These are phyloP conservation scores for Straminergon stramineum DNA, from an alignment of 225 moss, liverwort and hornwort species.

Conservation along the genomic window DNA sequence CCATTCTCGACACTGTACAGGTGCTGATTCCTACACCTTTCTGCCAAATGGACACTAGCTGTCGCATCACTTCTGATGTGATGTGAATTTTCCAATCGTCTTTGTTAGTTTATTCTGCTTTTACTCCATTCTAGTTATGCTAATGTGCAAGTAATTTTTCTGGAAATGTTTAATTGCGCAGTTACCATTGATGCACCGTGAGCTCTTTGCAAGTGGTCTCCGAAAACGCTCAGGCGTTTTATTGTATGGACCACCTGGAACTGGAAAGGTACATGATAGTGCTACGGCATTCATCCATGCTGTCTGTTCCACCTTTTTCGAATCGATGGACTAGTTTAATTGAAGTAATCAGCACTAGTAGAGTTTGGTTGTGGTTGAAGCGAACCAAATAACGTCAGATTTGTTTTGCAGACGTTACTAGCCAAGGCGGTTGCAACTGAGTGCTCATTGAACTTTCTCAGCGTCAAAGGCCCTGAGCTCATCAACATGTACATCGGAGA, in stretches of 20 bases:
- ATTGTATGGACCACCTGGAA: conserved; percentile 94
- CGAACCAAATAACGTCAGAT: neutral
- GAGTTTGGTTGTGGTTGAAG: neutral
- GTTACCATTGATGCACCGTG: conserved; percentile 90
- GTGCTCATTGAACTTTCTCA: conserved; percentile 92
- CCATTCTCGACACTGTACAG: conserved; percentile 98
- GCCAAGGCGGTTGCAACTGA: conserved; percentile 99
- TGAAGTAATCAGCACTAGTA: neutral
- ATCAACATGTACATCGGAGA: conserved; percentile 99
- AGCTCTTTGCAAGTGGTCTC: conserved; percentile 90
- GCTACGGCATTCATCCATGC: neutral
- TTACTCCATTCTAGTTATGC: neutral
- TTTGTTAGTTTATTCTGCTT: neutral
- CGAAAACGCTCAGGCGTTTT: conserved; percentile 95
- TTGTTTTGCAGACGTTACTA: conserved; percentile 70
- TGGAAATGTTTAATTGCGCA: conserved; percentile 20
- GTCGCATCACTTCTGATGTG: neutral
- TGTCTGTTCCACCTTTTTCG: neutral
- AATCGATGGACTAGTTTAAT: neutral
- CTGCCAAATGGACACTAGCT: neutral
- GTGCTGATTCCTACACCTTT: conserved; percentile 19
- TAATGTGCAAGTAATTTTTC: neutral
- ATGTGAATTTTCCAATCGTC: neutral
- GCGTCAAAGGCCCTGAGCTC: conserved; percentile 98
- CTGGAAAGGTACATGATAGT: conserved; percentile 69